Conservation (phyloP, 352 stramenopile genomes). For the Globisporangium apiculatum region DNA sequence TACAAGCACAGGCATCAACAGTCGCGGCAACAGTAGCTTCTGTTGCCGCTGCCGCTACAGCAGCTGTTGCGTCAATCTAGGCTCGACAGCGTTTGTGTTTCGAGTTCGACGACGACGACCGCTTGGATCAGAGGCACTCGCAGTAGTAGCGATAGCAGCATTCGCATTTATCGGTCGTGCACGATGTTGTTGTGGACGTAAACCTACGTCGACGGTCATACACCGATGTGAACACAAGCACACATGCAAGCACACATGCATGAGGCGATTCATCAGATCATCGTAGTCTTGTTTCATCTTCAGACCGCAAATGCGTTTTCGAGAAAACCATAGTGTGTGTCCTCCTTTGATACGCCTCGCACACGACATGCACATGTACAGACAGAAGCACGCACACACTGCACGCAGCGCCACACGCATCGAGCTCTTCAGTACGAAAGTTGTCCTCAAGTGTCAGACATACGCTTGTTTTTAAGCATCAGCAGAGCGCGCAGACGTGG, state of each 20-base stretch:
- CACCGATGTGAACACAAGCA: no score
- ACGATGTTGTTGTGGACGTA: no score
- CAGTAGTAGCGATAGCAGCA: no score
- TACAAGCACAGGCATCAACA: no score
- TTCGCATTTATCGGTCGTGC: no score
- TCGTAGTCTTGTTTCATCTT: slow-evolving; percentile 83
- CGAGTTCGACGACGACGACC: no score
- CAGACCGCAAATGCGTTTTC: slow-evolving; percentile 48
- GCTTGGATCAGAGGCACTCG: no score
- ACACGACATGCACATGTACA: background rate
- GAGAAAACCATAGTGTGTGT: slow-evolving; percentile 43
- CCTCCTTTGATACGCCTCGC: slow-evolving; percentile 52
- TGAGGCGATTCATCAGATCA: slow-evolving; percentile 64
- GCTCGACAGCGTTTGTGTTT: no score
- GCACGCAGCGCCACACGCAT: background rate
- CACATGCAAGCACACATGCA: background rate
- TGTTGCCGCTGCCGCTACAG: no score
- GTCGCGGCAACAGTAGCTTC: no score
- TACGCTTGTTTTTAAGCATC: slow-evolving; percentile 86
- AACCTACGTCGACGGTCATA: no score
- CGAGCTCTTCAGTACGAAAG: slow-evolving; percentile 39
- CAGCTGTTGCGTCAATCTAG: no score
- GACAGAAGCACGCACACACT: background rate
- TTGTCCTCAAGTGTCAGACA: slow-evolving; percentile 82
- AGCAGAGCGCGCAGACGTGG: slow-evolving; percentile 20